A percentile compares a stretch with the other conserved stretches of the same genome.
These are phyloP conservation scores for Aphanomyces euteiches DNA, from an alignment of 352 stramenopile genomes.

Conservation along the genomic window DNA sequence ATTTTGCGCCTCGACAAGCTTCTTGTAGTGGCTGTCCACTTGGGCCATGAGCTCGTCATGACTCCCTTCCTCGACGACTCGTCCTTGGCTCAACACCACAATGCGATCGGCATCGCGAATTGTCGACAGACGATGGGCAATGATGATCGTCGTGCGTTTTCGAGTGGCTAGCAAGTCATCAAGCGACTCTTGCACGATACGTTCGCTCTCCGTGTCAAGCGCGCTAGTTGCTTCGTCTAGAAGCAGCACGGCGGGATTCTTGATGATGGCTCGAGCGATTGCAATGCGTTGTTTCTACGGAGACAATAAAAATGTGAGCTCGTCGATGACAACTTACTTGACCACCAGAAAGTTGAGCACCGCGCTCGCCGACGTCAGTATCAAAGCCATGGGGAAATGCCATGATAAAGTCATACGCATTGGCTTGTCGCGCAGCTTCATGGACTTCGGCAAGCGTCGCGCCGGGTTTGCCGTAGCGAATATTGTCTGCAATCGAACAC, in stretches of 20 bases:
- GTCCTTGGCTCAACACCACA: conserved; percentile 64
- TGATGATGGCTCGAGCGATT: conserved; percentile 87
- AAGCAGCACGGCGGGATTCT: conserved; percentile 78
- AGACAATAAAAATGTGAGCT: neutral
- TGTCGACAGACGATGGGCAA: conserved; percentile 78
- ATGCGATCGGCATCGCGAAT: conserved; percentile 77
- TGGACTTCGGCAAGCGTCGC: conserved; percentile 70
- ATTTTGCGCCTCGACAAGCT: conserved; percentile 31
- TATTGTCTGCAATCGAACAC: conserved; percentile 45
- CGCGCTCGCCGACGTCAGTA: conserved; percentile 86
- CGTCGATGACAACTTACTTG: conserved; percentile 48
- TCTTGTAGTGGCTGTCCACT: conserved; percentile 31
- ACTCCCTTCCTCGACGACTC: conserved; percentile 71
- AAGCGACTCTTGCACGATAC: conserved; percentile 87
- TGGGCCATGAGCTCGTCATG: conserved; percentile 79
- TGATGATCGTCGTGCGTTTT: conserved; percentile 74
- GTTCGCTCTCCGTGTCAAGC: conserved; percentile 67
- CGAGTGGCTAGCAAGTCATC: conserved; percentile 47
- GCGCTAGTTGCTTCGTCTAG: conserved; percentile 86
- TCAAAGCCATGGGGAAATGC: conserved; percentile 77
- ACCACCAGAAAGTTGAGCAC: conserved; percentile 80
- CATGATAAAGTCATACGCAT: conserved; percentile 87
- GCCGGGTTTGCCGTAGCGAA: conserved; percentile 52
- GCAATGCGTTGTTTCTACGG: conserved; percentile 87
- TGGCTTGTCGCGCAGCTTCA: conserved; percentile 70